phyloP scores from a whole-genome alignment of 2,329 filamentous ascomycete genomes.

The Cercospora zeae-maydis region DNA sequence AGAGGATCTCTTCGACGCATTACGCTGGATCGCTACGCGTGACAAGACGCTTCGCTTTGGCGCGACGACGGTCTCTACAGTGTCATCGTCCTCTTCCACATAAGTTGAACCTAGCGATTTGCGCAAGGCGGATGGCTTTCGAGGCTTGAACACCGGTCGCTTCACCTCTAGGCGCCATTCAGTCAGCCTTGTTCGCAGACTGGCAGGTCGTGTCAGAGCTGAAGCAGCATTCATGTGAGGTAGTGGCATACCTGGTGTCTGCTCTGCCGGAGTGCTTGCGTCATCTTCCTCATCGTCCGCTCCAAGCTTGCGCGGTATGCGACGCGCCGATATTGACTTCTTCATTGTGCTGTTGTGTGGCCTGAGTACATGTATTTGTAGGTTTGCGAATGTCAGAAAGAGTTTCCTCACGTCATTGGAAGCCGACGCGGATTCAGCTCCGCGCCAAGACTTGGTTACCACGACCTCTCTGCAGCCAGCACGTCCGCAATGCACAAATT shows the following conservation, averaged over 20 bases:
- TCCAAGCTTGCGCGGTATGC: conserved; percentile 75
- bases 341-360: conserved; percentile 46
- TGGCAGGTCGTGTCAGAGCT: conserved; percentile 26
- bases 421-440: neutral
- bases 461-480: neutral
- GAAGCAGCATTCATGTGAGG: neutral
- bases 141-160: conserved; percentile 51
- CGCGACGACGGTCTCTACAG: conserved; percentile 52
- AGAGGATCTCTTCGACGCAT: conserved; percentile 54
- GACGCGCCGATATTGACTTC: conserved; percentile 53
- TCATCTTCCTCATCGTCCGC: conserved; percentile 61
- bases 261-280: conserved; percentile 18
- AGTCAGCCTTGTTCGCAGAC: conserved; percentile 41
- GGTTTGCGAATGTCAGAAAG: neutral
- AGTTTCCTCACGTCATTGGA: conserved; percentile 3
- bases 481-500: too few relatives aligned
- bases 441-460: neutral
- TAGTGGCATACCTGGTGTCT: conserved; percentile 27
- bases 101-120: conserved; percentile 70
- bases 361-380: too few relatives aligned
- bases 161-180: conserved; percentile 51
- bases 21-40: conserved; percentile 64
- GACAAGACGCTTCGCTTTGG: conserved; percentile 63
- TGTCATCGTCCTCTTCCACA: conserved; percentile 52
- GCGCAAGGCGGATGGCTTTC: conserved; percentile 70